A percentile compares a stretch with the other conserved stretches of the same genome.
phyloP scores from a whole-genome alignment of 129 eudicot genomes.

The Tagetes patula region DNA sequence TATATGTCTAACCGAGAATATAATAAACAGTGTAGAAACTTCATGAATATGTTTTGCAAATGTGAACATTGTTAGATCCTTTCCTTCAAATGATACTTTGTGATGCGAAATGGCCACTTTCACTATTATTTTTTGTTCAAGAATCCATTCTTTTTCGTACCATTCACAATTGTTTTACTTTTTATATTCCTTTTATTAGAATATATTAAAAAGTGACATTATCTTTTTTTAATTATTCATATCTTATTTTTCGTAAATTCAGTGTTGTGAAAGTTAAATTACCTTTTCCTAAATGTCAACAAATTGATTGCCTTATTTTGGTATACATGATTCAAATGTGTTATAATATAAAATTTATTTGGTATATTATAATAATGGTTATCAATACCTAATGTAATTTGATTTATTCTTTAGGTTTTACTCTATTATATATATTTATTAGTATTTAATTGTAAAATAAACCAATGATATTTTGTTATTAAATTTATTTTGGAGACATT shows the following conservation, averaged over 20 bases:
- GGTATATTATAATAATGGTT: too few relatives aligned
- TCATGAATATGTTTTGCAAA: not conserved
- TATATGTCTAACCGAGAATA: not conserved
- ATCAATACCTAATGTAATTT: too few relatives aligned
- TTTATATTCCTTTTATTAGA: slow-evolving; percentile 15
- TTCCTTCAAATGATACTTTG: slow-evolving; percentile 22
- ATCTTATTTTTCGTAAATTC: not conserved
- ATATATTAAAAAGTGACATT: not conserved
- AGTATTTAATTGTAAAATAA: too few relatives aligned
- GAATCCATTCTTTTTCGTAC: slow-evolving; percentile 11
- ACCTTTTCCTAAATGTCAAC: not conserved
- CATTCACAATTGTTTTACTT: not conserved
- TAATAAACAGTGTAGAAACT: not conserved
- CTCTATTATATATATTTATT: too few relatives aligned
- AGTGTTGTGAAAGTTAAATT: not conserved
- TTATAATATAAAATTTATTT: too few relatives aligned
- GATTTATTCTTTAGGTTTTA: too few relatives aligned
- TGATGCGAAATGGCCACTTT: slow-evolving; percentile 15
- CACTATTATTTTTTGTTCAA: slow-evolving; percentile 19
- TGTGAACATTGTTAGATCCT: slow-evolving; percentile 28
- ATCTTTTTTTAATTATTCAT: not conserved
- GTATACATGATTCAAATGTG: not conserved
- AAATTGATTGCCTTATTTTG: not conserved
- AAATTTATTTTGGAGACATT: not conserved
- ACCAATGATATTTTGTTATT: not conserved